Conservation (phyloP, 2,329 filamentous ascomycete species). For the Penicillium sp. region DNA sequence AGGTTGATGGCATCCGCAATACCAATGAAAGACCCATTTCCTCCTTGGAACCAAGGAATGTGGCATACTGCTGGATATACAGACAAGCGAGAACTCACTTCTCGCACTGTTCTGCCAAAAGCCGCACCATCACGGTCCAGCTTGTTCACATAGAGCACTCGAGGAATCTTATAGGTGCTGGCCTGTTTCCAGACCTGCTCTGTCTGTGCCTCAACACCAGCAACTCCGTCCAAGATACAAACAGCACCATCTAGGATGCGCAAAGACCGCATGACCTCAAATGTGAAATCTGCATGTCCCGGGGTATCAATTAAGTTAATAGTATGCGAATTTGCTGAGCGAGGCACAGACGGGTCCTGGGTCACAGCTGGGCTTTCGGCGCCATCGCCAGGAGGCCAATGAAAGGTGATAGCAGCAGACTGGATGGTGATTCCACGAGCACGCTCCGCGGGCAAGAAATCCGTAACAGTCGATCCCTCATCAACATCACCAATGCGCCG, state of each 20-base stretch:
- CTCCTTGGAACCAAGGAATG: conserved; percentile 85
- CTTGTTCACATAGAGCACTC: conserved; percentile 81
- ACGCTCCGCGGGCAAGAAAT: conserved; percentile 91
- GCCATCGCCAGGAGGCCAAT: conserved; percentile 69
- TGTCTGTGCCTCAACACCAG: conserved; percentile 93
- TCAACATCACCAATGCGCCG: conserved; percentile 91
- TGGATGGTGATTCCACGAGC: conserved; percentile 96
- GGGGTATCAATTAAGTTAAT: conserved; percentile 96
- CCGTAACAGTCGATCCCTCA: conserved; percentile 93
- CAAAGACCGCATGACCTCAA: conserved; percentile 89
- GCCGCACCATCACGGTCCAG: conserved; percentile 78
- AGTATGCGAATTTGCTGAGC: conserved; percentile 61
- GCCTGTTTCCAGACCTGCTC: conserved; percentile 96
- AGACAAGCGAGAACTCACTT: conserved; percentile 76
- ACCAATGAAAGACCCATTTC: conserved; percentile 74
- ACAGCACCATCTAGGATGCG: conserved; percentile 85
- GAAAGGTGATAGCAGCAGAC: conserved; percentile 92
- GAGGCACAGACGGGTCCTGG: conserved; percentile 45
- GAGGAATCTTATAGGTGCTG: conserved; percentile 79
- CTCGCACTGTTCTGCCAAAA: conserved; percentile 81
- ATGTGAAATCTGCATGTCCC: conserved; percentile 95
- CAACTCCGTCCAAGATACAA: conserved; percentile 90
- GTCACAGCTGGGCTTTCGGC: conserved; percentile 15
- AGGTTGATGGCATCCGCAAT: conserved; percentile 81
- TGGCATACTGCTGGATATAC: conserved; percentile 91